phyloP scores from a whole-genome alignment of 2,329 filamentous ascomycete species.

The Ceratocystis eucalypticola region DNA sequence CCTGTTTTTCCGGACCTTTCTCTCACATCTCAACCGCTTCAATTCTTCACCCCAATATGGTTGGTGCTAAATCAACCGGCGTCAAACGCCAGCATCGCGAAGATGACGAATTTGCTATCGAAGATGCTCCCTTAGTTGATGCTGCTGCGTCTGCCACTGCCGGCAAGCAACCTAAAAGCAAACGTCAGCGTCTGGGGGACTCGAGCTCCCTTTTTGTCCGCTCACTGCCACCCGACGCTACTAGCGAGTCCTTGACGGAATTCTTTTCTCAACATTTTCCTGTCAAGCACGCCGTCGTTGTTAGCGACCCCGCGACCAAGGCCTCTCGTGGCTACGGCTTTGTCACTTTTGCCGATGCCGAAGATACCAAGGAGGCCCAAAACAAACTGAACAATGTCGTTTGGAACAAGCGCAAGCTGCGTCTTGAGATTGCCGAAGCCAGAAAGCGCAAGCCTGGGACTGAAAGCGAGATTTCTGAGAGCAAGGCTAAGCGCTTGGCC shows the following conservation, averaged over 20 bases:
- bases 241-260: slow-evolving; percentile 68
- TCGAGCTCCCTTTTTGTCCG: slow-evolving; percentile 77
- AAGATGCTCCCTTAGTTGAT: slow-evolving; percentile 24
- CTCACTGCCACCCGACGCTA: slow-evolving; percentile 64
- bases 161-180: slow-evolving; percentile 27
- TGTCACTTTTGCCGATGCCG: slow-evolving; percentile 87
- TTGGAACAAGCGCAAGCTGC: slow-evolving; percentile 68
- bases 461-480: slow-evolving; percentile 28
- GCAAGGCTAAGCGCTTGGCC: slow-evolving; percentile 43
- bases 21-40: not conserved
- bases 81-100: slow-evolving; percentile 27
- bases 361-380: slow-evolving; percentile 73
- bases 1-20: slow-evolving; percentile 14
- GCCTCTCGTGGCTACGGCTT: slow-evolving; percentile 87
- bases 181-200: slow-evolving; percentile 46
- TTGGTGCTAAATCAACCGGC: slow-evolving; percentile 24
- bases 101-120: slow-evolving; percentile 26
- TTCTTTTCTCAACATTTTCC: slow-evolving; percentile 92
- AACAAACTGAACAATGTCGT: slow-evolving; percentile 66
- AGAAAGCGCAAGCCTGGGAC: slow-evolving; percentile 49
- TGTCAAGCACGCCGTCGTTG: slow-evolving; percentile 90
- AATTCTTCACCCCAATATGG: slow-evolving; percentile 22
- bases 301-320: slow-evolving; percentile 74
- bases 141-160: slow-evolving; percentile 23
- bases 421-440: slow-evolving; percentile 76